Evolutionary conservation across 1,284 basidiomycete genomes (phyloP).

Genomic region (Cryptococcus wingfieldii): DNA sequence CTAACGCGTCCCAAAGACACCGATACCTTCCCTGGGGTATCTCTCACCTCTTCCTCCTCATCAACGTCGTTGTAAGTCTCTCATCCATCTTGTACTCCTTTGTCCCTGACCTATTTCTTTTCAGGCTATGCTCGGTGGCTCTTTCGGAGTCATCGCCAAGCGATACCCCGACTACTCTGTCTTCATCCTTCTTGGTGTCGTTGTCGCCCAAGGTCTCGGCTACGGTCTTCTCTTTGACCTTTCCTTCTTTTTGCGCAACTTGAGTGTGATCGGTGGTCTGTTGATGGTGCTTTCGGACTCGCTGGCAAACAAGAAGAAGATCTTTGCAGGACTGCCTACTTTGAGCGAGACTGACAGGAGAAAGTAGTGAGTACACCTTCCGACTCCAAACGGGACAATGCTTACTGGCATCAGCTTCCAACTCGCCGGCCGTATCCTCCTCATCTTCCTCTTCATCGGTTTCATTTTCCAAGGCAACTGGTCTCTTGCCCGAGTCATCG

Average conservation of each 20-base stretch:
- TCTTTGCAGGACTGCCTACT: conserved; percentile 87
- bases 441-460: conserved; percentile 99
- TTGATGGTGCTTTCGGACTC: conserved; percentile 98
- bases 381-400: neutral
- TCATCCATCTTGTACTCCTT: neutral
- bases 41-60: conserved; percentile 83
- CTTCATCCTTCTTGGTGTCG: conserved; percentile 81
- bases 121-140: conserved; percentile 84
- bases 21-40: conserved; percentile 92
- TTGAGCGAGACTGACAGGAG: conserved; percentile 93
- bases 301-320: conserved; percentile 76
- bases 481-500: conserved; percentile 76
- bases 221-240: conserved; percentile 95
- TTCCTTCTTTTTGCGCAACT: conserved; percentile 97
- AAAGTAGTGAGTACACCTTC: conserved; percentile 77
- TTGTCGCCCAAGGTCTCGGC: conserved; percentile 87
- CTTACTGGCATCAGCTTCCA: conserved; percentile 65
- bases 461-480: conserved; percentile 93
- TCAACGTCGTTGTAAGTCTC: conserved; percentile 82
- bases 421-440: conserved; percentile 89
- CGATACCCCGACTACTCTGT: conserved; percentile 84
- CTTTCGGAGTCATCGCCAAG: conserved; percentile 82
- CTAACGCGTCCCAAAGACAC: conserved; percentile 58
- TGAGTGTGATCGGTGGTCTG: conserved; percentile 84
- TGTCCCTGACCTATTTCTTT: conserved; percentile 1